Percentiles rank a stretch among this genome's conserved stretches.
Conservation (phyloP, 1,139 yeast species). For the Debaryomycetaceae sp. region DNA sequence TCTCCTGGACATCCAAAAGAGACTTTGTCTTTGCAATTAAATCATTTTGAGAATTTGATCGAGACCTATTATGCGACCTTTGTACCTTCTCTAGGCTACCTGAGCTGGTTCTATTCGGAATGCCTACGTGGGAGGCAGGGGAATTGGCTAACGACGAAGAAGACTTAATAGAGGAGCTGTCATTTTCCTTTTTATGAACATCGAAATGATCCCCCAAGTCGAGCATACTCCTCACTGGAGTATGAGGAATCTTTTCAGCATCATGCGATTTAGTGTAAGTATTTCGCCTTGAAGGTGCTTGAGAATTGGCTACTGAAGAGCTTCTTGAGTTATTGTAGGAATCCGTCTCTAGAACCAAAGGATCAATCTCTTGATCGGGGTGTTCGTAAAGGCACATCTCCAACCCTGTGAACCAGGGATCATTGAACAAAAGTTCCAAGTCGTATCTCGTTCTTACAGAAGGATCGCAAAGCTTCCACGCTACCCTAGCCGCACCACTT, state of each 20-base stretch:
- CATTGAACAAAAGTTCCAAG: slow-evolving; percentile 50
- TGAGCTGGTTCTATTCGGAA: not conserved
- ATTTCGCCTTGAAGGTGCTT: slow-evolving; percentile 34
- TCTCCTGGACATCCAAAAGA: slow-evolving; percentile 11
- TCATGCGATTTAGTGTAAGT: slow-evolving; percentile 17
- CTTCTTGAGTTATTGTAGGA: slow-evolving; percentile 8
- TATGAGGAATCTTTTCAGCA: slow-evolving; percentile 20
- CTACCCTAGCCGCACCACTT: slow-evolving; percentile 60
- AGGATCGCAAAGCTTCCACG: slow-evolving; percentile 76
- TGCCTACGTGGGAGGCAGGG: slow-evolving; percentile 5
- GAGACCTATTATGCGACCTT: not conserved
- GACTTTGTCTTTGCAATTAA: slow-evolving; percentile 10
- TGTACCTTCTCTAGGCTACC: not conserved
- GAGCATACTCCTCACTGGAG: slow-evolving; percentile 40
- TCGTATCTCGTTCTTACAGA: slow-evolving; percentile 50
- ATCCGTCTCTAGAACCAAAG: slow-evolving; percentile 28
- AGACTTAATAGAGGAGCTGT: slow-evolving; percentile 21
- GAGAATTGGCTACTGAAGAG: slow-evolving; percentile 24
- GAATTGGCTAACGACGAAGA: slow-evolving; percentile 24
- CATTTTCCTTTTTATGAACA: slow-evolving; percentile 10
- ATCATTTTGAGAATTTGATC: not conserved
- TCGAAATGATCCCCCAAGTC: slow-evolving; percentile 21
- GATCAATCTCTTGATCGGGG: slow-evolving; percentile 44
- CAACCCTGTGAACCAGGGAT: slow-evolving; percentile 60
- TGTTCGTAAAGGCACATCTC: slow-evolving; percentile 62